These are phyloP conservation scores for Flaveria bidentis DNA, from an alignment of 129 eudicot species.

Conservation along the genomic window DNA sequence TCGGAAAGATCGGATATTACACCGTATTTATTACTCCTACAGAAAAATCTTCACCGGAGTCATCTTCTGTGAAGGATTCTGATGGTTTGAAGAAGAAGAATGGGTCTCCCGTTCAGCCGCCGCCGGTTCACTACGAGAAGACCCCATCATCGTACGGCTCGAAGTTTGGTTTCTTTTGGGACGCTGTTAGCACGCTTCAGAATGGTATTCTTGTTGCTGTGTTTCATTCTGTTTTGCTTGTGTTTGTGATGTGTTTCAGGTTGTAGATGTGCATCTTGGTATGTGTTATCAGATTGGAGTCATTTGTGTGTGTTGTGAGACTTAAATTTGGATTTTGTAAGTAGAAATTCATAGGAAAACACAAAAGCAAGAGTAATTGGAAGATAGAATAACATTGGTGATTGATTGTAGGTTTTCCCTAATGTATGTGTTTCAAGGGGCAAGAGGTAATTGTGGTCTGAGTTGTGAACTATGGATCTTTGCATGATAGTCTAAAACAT, in stretches of 20 bases:
- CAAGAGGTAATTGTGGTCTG: background rate
- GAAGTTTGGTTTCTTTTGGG: slow-evolving; percentile 70
- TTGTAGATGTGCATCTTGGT: slow-evolving; percentile 21
- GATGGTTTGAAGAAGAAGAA: slow-evolving; percentile 34
- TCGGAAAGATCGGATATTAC: slow-evolving; percentile 95
- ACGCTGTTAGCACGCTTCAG: slow-evolving; percentile 73
- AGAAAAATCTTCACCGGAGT: slow-evolving; percentile 31
- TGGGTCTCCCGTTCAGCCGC: slow-evolving; percentile 46
- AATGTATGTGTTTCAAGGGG: background rate
- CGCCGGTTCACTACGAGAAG: slow-evolving; percentile 45
- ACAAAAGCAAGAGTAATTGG: slow-evolving; percentile 8
- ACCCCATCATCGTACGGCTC: slow-evolving; percentile 38
- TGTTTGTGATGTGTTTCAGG: background rate
- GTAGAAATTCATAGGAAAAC: background rate
- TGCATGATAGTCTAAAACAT: too few relatives aligned
- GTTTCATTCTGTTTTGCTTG: background rate
- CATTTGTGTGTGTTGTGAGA: background rate
- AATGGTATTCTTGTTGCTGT: slow-evolving; percentile 46
- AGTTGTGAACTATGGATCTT: background rate
- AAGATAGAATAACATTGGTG: background rate
- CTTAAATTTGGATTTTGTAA: background rate
- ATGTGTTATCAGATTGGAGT: background rate
- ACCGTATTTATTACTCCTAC: slow-evolving; percentile 86
- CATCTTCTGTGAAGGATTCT: slow-evolving; percentile 15
- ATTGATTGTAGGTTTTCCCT: background rate